Evolutionary conservation across 345 rosid genomes (phyloP).

Genomic region (Eucalyptus tenuipes): DNA sequence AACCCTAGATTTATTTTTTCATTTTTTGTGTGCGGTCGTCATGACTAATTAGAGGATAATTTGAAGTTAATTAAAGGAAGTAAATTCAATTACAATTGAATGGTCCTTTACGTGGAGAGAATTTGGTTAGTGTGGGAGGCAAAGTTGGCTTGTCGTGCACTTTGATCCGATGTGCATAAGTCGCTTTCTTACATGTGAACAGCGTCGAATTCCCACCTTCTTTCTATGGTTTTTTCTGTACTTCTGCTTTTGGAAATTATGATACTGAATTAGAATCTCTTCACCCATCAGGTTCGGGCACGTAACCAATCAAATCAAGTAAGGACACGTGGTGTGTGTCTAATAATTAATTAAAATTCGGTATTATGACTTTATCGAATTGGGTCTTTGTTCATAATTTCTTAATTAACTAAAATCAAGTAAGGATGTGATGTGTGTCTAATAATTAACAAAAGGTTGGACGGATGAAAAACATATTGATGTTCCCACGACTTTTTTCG

Average conservation of each 20-base stretch:
- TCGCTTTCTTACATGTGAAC: background rate
- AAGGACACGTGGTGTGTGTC: too few species aligned
- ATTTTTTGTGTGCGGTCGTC: rapidly evolving
- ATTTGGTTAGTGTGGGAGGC: background rate
- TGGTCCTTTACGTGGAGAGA: background rate
- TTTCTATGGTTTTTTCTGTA: background rate
- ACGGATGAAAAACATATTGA: rapidly evolving
- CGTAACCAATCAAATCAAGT: too few species aligned
- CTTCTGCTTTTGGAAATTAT: background rate
- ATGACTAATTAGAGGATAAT: background rate
- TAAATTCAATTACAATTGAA: background rate
- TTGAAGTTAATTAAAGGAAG: too few species aligned
- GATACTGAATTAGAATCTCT: background rate
- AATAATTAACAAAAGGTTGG: too few species aligned
- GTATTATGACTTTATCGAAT: too few species aligned
- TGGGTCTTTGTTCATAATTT: too few species aligned
- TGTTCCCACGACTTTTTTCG: too few species aligned
- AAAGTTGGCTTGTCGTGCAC: background rate
- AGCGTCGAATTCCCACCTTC: rapidly evolving
- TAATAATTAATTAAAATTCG: rapidly evolving
- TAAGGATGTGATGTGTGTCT: rapidly evolving
- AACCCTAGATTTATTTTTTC: too few species aligned
- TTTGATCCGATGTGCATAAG: background rate
- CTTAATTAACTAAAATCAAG: too few species aligned
- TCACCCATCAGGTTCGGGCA: background rate